Evolutionary conservation across 768 basidiomycete species (phyloP), one percentile per base, ranked within the genome.

Genomic region (Mycena sanguinolenta): DNA sequence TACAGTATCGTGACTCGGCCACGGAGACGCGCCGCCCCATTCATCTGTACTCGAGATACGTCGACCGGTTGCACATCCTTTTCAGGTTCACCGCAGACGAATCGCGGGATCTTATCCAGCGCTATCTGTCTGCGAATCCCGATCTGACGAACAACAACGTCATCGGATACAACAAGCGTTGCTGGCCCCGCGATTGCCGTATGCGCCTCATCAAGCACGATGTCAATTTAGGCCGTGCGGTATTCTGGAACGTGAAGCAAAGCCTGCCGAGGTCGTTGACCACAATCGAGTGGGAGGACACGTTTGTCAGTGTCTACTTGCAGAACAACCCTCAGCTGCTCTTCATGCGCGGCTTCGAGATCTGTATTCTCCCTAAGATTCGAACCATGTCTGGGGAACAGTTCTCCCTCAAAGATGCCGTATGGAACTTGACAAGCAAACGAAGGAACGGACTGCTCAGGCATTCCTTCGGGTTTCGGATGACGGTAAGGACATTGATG

Each of bases 181-280:
- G 98, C 83, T 99, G 98, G 98, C 98, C 98, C 42, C 89, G 97
- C 74, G 98, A 99, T 82, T 99, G 98, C 80, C 92, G 98, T 68
- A 99, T 99, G 98, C 87, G 98, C 38, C 87, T 99, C 66, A 97
- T 98, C 86, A 99, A 99, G 82, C 98, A 99, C 81, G 98, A 99
- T 78, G 98, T 99, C 82, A 99, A 99, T 81, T 86, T 99, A 53
- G 98, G 97, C 25, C 90, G 98, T 70, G 98, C 98, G 2, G 98
- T 98, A 12, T 99, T 98, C 83, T 99, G 97, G 98, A 99, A 99
- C 77, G 95, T 99, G 80, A 98, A 98, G 84, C 96, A 98, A 81
- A 95, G 95, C 74, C 81, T 99, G 28, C 98, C 98, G 0, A 87
- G 98, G 57, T 98, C 97, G 19, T 83, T 99, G 71, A 99, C 98